phyloP scores from a whole-genome alignment of 805 yeast genomes.

The Saturnispora sanitii region DNA sequence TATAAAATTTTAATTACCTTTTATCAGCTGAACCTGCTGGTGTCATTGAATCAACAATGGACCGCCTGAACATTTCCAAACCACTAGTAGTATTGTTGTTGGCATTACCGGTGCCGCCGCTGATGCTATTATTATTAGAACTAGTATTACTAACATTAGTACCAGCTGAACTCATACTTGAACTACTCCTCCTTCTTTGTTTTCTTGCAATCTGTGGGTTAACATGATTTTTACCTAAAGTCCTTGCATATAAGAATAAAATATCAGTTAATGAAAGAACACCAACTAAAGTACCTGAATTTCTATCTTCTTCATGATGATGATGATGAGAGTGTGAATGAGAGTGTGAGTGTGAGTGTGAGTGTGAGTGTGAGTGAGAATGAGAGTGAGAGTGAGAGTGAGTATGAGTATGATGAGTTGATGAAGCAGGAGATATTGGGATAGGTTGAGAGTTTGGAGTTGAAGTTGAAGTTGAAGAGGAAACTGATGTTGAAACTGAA shows the following conservation, averaged over 20 bases:
- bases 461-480: conserved; percentile 1
- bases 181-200: conserved; percentile 64
- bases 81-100: too few relatives aligned
- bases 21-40: too few relatives aligned
- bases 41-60: too few relatives aligned
- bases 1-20: too few relatives aligned
- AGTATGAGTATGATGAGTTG: conserved; percentile 2
- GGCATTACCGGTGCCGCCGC: too few relatives aligned
- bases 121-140: not conserved
- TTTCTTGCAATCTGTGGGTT: conserved; percentile 86
- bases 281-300: conserved; percentile 76
- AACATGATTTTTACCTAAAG: conserved; percentile 53
- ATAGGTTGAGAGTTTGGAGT: conserved; percentile 2
- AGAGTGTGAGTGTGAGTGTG: too few relatives aligned
- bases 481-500: not conserved
- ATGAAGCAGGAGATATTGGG: too few relatives aligned
- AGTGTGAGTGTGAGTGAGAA: too few relatives aligned
- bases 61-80: too few relatives aligned
- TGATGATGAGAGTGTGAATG: conserved; percentile 4
- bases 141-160: not conserved
- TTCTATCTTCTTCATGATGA: conserved; percentile 23
- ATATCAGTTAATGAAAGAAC: conserved; percentile 90
- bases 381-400: conserved; percentile 4
- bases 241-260: conserved; percentile 67
- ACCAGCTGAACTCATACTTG: too few relatives aligned